A percentile compares a stretch with the other conserved stretches of the same genome.
phyloP scores from a whole-genome alignment of 768 basidiomycete genomes.

The Serendipita indica region DNA sequence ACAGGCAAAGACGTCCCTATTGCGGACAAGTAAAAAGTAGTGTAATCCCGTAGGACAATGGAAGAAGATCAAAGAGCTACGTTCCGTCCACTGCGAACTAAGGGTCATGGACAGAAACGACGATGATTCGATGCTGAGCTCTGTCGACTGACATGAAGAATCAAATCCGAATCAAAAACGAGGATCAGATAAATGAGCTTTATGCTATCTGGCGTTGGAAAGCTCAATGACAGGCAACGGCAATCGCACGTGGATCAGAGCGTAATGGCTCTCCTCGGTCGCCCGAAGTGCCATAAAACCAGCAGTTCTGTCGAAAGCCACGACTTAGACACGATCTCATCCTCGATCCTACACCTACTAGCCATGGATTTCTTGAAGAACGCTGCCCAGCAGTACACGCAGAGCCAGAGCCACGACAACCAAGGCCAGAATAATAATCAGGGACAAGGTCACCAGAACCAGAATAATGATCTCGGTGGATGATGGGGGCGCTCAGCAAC shows the following conservation, averaged over 20 bases:
- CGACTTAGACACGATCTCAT: neutral
- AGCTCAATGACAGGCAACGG: neutral
- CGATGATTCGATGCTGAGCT: neutral
- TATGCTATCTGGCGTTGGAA: neutral
- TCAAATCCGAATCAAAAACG: neutral
- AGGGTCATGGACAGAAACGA: neutral
- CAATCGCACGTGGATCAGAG: neutral
- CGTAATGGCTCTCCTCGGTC: slow-evolving; percentile 3
- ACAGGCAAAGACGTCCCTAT: slow-evolving; percentile 27
- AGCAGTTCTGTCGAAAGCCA: neutral
- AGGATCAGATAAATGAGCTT: neutral
- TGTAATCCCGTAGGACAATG: neutral
- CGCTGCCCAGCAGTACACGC: neutral
- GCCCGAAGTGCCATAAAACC: no score
- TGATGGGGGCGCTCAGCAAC: neutral
- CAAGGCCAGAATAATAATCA: neutral
- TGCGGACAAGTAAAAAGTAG: neutral
- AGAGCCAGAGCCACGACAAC: neutral
- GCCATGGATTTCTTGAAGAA: slow-evolving; percentile 6
- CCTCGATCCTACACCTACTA: neutral
- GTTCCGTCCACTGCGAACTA: no score
- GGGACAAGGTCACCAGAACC: neutral
- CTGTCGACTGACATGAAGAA: neutral
- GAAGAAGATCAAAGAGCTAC: neutral
- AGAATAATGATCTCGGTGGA: neutral